Conservation (phyloP, 1,284 basidiomycete species). For the Tylopilus sp. region DNA sequence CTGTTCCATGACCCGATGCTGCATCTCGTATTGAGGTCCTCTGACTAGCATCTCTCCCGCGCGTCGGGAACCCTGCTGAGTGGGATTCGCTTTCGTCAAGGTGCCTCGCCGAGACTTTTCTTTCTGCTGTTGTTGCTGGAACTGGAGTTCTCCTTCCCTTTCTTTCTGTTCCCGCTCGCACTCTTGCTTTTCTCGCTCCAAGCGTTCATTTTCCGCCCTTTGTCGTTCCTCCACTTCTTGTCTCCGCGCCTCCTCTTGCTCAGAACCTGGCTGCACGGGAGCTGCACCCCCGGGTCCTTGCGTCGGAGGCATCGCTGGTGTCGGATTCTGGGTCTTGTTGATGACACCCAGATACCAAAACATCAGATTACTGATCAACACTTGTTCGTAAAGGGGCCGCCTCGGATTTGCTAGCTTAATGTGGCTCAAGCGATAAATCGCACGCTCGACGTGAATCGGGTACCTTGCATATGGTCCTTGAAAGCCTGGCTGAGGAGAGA, state of each 20-base stretch:
- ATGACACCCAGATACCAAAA: conserved; percentile 99
- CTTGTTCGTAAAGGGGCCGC: conserved; percentile 95
- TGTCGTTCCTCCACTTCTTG: conserved; percentile 46
- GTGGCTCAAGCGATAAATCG: conserved; percentile 95
- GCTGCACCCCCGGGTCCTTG: conserved; percentile 14
- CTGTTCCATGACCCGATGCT: conserved; percentile 87
- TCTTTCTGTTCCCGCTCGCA: conserved; percentile 43
- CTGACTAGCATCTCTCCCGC: conserved; percentile 83
- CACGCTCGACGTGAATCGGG: conserved; percentile 97
- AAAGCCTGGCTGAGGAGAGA: conserved; percentile 56
- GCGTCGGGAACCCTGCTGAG: conserved; percentile 46
- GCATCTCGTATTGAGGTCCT: conserved; percentile 89
- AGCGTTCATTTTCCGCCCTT: conserved; percentile 43
- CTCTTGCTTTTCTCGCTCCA: conserved; percentile 45
- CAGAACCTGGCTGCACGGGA: conserved; percentile 18
- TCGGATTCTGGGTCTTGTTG: conserved; percentile 70
- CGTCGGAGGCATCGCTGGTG: conserved; percentile 32
- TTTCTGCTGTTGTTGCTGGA: conserved; percentile 47
- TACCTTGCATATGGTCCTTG: conserved; percentile 77
- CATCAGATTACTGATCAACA: conserved; percentile 98
- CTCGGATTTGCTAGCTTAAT: conserved; percentile 98
- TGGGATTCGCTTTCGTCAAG: conserved; percentile 49
- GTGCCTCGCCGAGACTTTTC: conserved; percentile 54
- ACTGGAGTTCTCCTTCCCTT: conserved; percentile 39
- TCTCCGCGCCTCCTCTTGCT: conserved; percentile 35